Conservation (phyloP, 805 yeast genomes). For the Saturnispora halmiae region DNA sequence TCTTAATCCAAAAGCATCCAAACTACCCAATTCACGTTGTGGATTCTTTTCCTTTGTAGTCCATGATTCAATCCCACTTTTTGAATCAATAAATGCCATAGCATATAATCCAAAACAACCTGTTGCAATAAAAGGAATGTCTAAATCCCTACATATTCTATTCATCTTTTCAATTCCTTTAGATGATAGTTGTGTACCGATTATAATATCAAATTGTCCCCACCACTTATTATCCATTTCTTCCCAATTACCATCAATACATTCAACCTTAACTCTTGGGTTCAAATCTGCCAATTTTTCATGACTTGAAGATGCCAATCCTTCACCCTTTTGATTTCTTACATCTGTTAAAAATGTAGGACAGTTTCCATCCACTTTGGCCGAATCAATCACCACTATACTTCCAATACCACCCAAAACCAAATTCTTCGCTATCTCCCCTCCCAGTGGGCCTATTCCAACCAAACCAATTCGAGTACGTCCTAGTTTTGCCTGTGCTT, state of each 20-base stretch:
- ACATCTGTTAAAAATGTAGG: conserved; percentile 67
- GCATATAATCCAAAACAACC: conserved; percentile 78
- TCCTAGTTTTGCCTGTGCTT: conserved; percentile 73
- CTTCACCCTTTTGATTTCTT: conserved; percentile 44
- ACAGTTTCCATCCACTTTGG: conserved; percentile 35
- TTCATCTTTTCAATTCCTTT: conserved; percentile 42
- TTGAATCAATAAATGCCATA: conserved; percentile 69
- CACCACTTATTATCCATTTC: conserved; percentile 32
- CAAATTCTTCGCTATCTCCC: conserved; percentile 75
- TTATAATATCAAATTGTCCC: conserved; percentile 53
- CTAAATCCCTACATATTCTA: conserved; percentile 41
- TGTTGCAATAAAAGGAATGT: conserved; percentile 59
- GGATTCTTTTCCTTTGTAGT: conserved; percentile 44
- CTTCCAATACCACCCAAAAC: conserved; percentile 84
- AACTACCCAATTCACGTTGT: conserved; percentile 40
- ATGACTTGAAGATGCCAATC: conserved; percentile 46
- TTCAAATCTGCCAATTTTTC: conserved; percentile 63
- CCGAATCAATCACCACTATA: conserved; percentile 57
- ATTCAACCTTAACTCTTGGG: conserved; percentile 55
- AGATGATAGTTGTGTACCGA: conserved; percentile 58
- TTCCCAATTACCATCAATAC: conserved; percentile 12
- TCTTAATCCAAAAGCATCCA: conserved; percentile 6
- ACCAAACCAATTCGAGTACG: conserved; percentile 63
- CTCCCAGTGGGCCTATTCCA: conserved; percentile 68
- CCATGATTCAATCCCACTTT: conserved; percentile 48